Evolutionary conservation across 257 asterid genomes (phyloP), one percentile per base, ranked within the genome.

Genomic region (Scutellaria baicalensis): DNA sequence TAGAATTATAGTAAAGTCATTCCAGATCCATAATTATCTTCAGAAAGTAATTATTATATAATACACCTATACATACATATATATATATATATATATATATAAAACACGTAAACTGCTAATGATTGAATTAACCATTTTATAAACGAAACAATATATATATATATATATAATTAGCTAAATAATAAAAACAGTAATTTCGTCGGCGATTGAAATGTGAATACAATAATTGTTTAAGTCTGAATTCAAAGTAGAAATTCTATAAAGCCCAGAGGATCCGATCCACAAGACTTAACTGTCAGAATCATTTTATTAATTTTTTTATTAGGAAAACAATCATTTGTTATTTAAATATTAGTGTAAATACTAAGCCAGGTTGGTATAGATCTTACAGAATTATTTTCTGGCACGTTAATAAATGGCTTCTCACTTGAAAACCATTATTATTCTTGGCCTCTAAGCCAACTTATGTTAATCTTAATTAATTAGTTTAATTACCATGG

Each of bases 151-250:
- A 43, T 38, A 21, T 18, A 16, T 13, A 59, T n/a, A n/a, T n/a
- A n/a, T n/a, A n/a, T n/a, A n/a, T n/a, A n/a, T n/a, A 51, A 23
- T 18, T 36, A 40, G 27, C 16, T 12, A 16, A 36, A 40, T 76
- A 75, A 43, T 27, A 49, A 50, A 70, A 11, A 27, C 1, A 39
- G 38, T 64, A 13, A 71, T 17, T 14, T 51, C 71, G 76, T 69
- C 80, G 68, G 80, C 77, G 80, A 3, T 39, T 65, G 11, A 59
- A 70, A 65, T 76, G 77, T 70, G 80, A 70, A 76, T 57, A 43
- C 72, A 64, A 23, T 17, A 38, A 13, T 56, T 23, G 52, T 64
- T n/a, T 17, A 59, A 56, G 73, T 76, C 73, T 64, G 59, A 56
- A 60, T 47, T 69, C 71, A 21, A n/a, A 50, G 18, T 23, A 21